Percentiles rank a stretch among this genome's conserved stretches.
phyloP scores from a whole-genome alignment of 148 eudicot genomes.

The Fagopyrum esculentum region DNA sequence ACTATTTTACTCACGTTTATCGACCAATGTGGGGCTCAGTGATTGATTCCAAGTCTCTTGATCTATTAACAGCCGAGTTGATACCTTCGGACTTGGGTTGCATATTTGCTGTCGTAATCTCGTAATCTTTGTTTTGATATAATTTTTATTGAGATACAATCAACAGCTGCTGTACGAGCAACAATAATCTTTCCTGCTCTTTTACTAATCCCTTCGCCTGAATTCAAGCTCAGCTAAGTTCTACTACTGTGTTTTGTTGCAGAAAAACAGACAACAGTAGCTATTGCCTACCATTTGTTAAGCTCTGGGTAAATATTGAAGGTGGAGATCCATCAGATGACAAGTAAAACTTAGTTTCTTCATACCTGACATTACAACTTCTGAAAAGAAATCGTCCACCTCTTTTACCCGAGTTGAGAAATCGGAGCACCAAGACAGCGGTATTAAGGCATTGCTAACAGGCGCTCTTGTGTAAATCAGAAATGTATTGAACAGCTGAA shows the following conservation, averaged over 20 bases:
- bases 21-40: neutral
- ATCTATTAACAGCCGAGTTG: neutral
- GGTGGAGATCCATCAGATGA: neutral
- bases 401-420: neutral
- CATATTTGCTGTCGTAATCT: neutral
- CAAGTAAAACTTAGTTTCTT: neutral
- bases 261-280: too few relatives aligned
- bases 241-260: too few relatives aligned
- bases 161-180: too few relatives aligned
- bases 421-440: too few relatives aligned
- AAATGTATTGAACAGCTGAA: neutral
- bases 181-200: too few relatives aligned
- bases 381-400: neutral
- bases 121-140: too few relatives aligned
- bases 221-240: too few relatives aligned
- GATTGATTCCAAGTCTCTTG: neutral
- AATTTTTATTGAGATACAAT: too few relatives aligned
- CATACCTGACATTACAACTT: neutral
- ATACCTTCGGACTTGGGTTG: neutral
- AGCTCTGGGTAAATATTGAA: too few relatives aligned
- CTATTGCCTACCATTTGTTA: too few relatives aligned
- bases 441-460: neutral
- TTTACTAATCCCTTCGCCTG: too few relatives aligned
- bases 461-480: neutral
- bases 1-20: neutral